phyloP scores from a whole-genome alignment of 345 rosid genomes.

The Sisymbrium irio region DNA sequence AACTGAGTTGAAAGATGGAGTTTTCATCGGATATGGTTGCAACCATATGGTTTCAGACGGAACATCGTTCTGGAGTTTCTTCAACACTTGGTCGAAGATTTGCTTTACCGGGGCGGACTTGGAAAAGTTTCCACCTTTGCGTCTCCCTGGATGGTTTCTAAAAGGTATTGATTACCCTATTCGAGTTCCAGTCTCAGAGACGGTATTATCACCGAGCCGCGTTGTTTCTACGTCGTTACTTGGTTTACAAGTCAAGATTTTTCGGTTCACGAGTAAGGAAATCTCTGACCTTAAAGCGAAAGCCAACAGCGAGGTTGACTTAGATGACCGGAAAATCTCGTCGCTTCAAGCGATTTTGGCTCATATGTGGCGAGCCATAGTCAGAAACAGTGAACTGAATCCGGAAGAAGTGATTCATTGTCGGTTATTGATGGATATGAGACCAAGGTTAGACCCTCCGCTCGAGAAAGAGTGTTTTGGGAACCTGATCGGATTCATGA shows the following conservation, averaged over 20 bases:
- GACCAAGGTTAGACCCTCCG: not conserved
- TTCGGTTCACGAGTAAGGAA: not conserved
- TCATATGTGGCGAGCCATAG: not conserved
- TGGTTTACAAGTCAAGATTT: not conserved
- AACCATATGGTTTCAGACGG: slow-evolving; percentile 34
- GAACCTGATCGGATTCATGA: not conserved
- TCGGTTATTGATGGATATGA: too few species aligned
- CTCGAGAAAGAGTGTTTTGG: not conserved
- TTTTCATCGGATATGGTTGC: slow-evolving; percentile 22
- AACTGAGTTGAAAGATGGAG: slow-evolving; percentile 32
- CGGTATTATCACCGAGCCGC: not conserved
- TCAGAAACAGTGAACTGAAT: not conserved
- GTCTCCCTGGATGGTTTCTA: not conserved
- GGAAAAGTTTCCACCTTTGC: not conserved
- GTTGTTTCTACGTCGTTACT: not conserved
- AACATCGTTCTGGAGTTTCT: slow-evolving; percentile 29
- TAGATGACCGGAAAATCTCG: not conserved
- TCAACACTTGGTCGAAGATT: slow-evolving; percentile 38
- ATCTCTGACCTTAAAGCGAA: not conserved
- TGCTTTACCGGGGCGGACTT: not conserved
- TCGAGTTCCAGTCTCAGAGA: not conserved
- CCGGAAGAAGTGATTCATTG: not conserved
- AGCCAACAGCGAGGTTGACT: not conserved
- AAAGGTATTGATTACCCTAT: not conserved
- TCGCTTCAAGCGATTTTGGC: not conserved